phyloP scores from a whole-genome alignment of 306 rosid species.

The Sesbania bispinosa region DNA sequence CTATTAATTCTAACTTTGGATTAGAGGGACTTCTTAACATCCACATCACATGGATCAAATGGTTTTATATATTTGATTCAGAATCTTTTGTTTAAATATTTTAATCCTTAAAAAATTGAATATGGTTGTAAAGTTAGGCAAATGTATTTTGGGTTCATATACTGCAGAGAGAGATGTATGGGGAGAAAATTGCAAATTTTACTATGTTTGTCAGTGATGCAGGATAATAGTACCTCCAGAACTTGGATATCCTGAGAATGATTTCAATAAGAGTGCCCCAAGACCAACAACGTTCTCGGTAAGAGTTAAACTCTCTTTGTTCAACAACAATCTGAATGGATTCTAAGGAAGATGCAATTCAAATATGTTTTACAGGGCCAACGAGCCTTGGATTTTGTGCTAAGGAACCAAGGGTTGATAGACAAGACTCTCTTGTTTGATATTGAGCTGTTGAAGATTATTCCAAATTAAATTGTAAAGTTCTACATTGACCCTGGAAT shows the following conservation, averaged over 20 bases:
- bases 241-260: conserved; percentile 90
- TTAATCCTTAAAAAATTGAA: not conserved
- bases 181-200: conserved; percentile 35
- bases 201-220: conserved; percentile 56
- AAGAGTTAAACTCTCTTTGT: conserved; percentile 22
- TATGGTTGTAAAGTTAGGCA: not conserved
- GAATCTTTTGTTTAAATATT: conserved; percentile 3
- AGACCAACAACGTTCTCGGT: conserved; percentile 95
- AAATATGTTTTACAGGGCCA: conserved; percentile 71
- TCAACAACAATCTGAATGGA: conserved; percentile 16
- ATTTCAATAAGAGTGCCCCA: conserved; percentile 76
- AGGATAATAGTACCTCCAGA: conserved; percentile 98
- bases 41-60: not conserved
- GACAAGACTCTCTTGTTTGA: conserved; percentile 98
- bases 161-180: not conserved
- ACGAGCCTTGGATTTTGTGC: conserved; percentile 89
- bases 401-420: conserved; percentile 90
- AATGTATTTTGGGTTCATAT: conserved; percentile 12
- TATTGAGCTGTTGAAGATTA: conserved; percentile 82
- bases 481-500: conserved; percentile 6
- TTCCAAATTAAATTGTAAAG: conserved; percentile 49
- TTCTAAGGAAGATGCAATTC: conserved; percentile 21
- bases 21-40: not conserved
- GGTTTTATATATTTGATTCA: not conserved
- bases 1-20: conserved; percentile 1